Base-by-base conservation (phyloP, 345 rosid species). In the Rubroshorea leprosula region DNA sequence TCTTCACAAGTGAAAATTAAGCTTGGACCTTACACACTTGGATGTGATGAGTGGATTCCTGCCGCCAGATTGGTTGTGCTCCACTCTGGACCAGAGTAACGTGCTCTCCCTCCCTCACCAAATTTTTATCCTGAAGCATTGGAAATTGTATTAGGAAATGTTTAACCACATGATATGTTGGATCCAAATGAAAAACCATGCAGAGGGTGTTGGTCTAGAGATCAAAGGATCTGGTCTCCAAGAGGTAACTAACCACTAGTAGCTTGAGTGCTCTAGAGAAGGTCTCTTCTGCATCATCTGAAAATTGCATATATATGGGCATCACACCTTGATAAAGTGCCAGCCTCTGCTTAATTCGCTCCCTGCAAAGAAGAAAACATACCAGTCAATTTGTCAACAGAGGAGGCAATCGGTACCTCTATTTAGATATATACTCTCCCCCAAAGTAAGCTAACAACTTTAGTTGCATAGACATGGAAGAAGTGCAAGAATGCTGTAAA, bases 21-120 rank as follows among this genome's bases (percentile, higher is more conserved):
- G 67, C 70, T 70, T 79, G 61, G 57, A 93, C 78, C 83, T 80
- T 71, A 51, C 96, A 94, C 49, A 93, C 94, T 89, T 83, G 99
- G 58, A 93, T 89, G 74, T 89, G 87, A 69, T 89, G 97, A 64
- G 94, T 83, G 63, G 97, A 86, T 74, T 93, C 94, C 62, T 43
- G 74, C 57, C 97, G 96, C 97, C 99, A 93, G 58, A 89, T 89
- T 15, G 99, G 94, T 51, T 86, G 99, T 0, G 97, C 84, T 11
- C 99, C 99, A 29, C 97, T 93, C 66, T 89, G 97, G 47, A 93
- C 99, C 53, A 93, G 90, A 20, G 94, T 93, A 21, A 93, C 85
- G 19, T 75, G 51, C 55, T 81, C 79, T 56, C 94, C 99, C 64
- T 80, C 80, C 68, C 63, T 69, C 69, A 89, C 62, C 70, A 86